Base-by-base conservation (phyloP, 495 filamentous ascomycete species). In the Cercophora sp. region DNA sequence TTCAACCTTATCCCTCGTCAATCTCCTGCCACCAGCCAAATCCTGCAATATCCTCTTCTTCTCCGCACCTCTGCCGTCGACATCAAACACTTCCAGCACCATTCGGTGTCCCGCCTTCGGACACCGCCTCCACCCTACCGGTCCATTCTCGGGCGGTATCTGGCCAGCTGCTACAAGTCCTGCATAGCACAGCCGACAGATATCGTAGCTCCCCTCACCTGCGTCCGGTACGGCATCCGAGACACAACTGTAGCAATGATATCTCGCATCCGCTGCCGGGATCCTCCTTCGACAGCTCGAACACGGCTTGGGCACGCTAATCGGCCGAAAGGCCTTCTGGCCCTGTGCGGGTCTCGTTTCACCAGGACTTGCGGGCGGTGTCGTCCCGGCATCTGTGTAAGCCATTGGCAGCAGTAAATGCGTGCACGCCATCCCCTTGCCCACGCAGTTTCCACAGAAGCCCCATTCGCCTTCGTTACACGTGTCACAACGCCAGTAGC, bases 381-480 rank as follows among this genome's bases (percentile, higher is more conserved):
- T 52, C 13, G 44, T 18, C 5, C 4, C 37, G 35, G 64, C 54
- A 15, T 59, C 48, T 20, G 61, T 54, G 48, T 76, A 78, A 5
- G 67, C 62, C 9, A 91, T 69, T 2, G 90, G 87, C 1, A 92
- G 72, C 0, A 96, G 70, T 0, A 83, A 71, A 60, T 96, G 91
- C 0, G 82, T 87, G 69, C 91, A 96, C 56, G 81, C 83, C 36
- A 74, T 74, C 10, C 84, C 87, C 65, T 82, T 81, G 39, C 88
- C 88, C 23, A 95, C 88, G 61, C 91, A 96, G 50, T 68, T 62
- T 53, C 85, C 85, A 69, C 91, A 96, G 60, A 88, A 96, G 1
- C 91, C 91, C 91, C 90, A 96, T 60, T 91, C 89, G 22, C 87
- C 90, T 48, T 91, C 85, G 59, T 95, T 94, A 68, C 91, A 96